A percentile compares a stretch with the other conserved stretches of the same genome.
Evolutionary conservation across 1,284 basidiomycete genomes (phyloP).

Genomic region (Kalmanozyma brasiliensis): DNA sequence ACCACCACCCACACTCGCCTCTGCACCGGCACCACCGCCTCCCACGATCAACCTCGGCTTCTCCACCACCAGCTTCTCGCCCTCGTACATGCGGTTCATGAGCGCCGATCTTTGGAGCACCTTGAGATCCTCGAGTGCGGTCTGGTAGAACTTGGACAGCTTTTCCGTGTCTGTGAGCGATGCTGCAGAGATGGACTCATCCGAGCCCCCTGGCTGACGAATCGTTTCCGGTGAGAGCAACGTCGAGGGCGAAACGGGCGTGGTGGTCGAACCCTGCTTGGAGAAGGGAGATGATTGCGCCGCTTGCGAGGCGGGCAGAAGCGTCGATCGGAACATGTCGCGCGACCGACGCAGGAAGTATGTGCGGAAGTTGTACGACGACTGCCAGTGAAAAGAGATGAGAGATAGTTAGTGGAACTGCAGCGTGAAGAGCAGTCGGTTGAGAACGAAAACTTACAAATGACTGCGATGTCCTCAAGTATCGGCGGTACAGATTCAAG

Average conservation of each 20-base stretch:
- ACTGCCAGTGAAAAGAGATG: conserved; percentile 24
- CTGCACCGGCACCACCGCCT: conserved; percentile 52
- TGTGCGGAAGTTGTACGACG: conserved; percentile 67
- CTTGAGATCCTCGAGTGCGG: conserved; percentile 60
- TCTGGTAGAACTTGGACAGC: conserved; percentile 57
- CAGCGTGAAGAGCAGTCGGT: background rate
- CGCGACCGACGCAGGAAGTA: conserved; percentile 66
- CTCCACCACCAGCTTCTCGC: conserved; percentile 66
- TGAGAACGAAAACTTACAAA: conserved; percentile 57
- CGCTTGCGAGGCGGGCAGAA: conserved; percentile 46
- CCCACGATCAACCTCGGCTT: conserved; percentile 57
- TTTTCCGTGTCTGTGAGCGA: conserved; percentile 39
- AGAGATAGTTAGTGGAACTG: background rate
- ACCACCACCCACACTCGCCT: conserved; percentile 47
- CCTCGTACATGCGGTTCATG: conserved; percentile 64
- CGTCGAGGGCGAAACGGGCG: conserved; percentile 51
- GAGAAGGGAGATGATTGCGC: conserved; percentile 55
- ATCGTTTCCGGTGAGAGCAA: conserved; percentile 44
- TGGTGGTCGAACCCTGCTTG: conserved; percentile 52
- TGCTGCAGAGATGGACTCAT: conserved; percentile 36
- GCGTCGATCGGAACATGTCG: conserved; percentile 62
- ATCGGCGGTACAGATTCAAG: conserved; percentile 61
- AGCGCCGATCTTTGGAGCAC: conserved; percentile 64
- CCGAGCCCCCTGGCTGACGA: conserved; percentile 13
- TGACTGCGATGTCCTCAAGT: conserved; percentile 63